Percentiles rank a stretch among this genome's conserved stretches.
phyloP scores from a whole-genome alignment of 1,284 basidiomycete genomes.

The Boletus austroedulis region DNA sequence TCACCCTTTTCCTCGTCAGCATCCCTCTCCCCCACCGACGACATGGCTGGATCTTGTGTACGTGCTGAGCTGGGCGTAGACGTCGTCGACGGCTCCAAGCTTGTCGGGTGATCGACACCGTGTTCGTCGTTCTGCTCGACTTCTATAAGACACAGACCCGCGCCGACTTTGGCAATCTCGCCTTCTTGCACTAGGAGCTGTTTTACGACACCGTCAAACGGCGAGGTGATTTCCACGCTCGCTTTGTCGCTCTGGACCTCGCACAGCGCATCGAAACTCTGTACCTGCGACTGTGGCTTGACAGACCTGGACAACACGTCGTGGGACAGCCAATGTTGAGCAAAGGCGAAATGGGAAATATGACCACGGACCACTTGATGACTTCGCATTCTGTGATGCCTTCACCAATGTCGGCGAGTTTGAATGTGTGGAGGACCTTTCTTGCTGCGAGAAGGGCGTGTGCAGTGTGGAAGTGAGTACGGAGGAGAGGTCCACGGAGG shows the following conservation, averaged over 20 bases:
- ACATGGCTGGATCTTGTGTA: constrained; percentile 13
- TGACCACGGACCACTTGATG: constrained; percentile 71
- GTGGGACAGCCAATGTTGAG: neutral
- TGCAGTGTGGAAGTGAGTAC: constrained; percentile 48
- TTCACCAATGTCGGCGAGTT: constrained; percentile 94
- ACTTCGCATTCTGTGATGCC: constrained; percentile 89
- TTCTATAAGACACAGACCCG: constrained; percentile 80
- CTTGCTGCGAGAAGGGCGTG: constrained; percentile 36
- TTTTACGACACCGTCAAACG: constrained; percentile 77
- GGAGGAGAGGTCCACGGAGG: constrained; percentile 37
- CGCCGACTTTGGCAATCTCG: constrained; percentile 84
- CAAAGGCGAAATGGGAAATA: neutral
- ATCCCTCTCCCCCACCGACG: neutral
- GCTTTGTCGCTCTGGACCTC: constrained; percentile 96
- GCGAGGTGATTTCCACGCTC: constrained; percentile 90
- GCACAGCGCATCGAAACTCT: constrained; percentile 84
- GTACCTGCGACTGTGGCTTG: constrained; percentile 54
- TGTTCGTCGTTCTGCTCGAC: constrained; percentile 55
- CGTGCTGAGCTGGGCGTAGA: neutral
- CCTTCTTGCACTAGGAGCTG: constrained; percentile 79
- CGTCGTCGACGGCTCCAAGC: neutral
- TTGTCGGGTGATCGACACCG: neutral
- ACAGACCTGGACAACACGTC: constrained; percentile 49
- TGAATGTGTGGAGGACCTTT: constrained; percentile 68
- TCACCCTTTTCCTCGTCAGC: neutral